A percentile compares a stretch with the other conserved stretches of the same genome.
These are phyloP conservation scores for Plenodomus tracheiphilus DNA, from an alignment of 2,329 filamentous ascomycete species.

Conservation along the genomic window DNA sequence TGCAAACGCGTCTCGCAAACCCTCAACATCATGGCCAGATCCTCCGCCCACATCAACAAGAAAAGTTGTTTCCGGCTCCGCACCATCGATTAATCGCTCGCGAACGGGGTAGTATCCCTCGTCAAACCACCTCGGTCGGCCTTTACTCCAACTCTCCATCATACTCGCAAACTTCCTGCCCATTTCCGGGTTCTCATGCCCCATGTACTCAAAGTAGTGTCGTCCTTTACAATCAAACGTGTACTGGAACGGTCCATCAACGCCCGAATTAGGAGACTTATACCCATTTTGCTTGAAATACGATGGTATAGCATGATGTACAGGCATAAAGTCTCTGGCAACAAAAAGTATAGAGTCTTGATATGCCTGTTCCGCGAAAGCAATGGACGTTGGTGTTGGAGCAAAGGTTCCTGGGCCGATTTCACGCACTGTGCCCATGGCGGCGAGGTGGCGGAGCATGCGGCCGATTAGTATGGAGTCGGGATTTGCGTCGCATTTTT, in stretches of 20 bases:
- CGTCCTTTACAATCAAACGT: conserved; percentile 22
- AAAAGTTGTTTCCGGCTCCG: conserved; percentile 14
- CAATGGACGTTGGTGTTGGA: conserved; percentile 16
- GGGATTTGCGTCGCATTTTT: conserved; percentile 12
- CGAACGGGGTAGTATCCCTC: conserved; percentile 27
- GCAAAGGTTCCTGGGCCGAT: conserved; percentile 21
- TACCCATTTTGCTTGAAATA: conserved; percentile 22
- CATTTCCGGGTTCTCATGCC: conserved; percentile 23
- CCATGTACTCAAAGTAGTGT: conserved; percentile 29
- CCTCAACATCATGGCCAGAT: conserved; percentile 28
- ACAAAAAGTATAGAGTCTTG: conserved; percentile 28
- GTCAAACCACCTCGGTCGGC: conserved; percentile 27
- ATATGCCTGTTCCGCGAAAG: conserved; percentile 21
- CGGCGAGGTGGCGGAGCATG: conserved; percentile 34
- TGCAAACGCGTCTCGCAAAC: conserved; percentile 17
- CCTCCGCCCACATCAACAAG: conserved; percentile 32
- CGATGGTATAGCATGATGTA: conserved; percentile 17
- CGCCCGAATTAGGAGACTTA: conserved; percentile 15
- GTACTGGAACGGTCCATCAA: conserved; percentile 29
- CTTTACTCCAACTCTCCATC: conserved; percentile 33
- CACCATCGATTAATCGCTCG: conserved; percentile 24
- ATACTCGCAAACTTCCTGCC: conserved; percentile 30
- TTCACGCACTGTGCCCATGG: conserved; percentile 26
- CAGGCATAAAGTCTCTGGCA: conserved; percentile 23
- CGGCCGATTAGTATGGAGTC: conserved; percentile 26